Evolutionary conservation across 768 basidiomycete genomes (phyloP), one percentile per base, ranked within the genome.

Genomic region (Lactifluus hygrophoroides): DNA sequence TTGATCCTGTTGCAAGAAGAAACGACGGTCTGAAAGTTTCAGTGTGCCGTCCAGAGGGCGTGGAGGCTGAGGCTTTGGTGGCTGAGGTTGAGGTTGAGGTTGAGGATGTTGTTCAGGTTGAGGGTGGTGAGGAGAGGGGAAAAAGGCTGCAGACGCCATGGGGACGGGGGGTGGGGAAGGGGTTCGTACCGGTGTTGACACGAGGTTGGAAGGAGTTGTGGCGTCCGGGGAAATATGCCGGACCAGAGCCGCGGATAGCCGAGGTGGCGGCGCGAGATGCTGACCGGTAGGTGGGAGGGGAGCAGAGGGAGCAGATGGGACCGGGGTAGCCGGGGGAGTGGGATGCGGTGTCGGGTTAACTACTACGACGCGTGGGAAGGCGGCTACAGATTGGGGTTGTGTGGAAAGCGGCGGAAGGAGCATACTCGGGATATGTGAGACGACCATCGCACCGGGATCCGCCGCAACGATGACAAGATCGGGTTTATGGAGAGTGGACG

Each of bases 281-380:
- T 66, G 67, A 51, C 66, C 70, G 55, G 66, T 66, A 3, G 64
- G 56, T 44, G 67, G 67, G 57, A 67, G 16, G 66, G 68, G 35
- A 66, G 71, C 51, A 57, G 69, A 43, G 34, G 64, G 37, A 59
- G 61, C 52, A 60, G 66, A 11, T 34, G 60, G 60, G 25, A 67
- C 67, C 53, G 86, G 88, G 1, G 86, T 87, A 1, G 82, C 78
- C 3, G 88, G 89, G 7, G 89, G 88, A 1, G 89, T 90, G 1
- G 84, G 86, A 62, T 84, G 85, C 3, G 87, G 88, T 0, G 88
- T 89, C 17, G 88, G 86, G 63, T 85, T 83, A 9, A 89, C 82
- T 21, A 90, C 77, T 16, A 88, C 78, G 6, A 90, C 76, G 27
- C 77, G 75, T 14, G 84, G 84, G 32, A 79, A 74, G 65, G 54